phyloP scores from a whole-genome alignment of 371 early-diverging fungal genomes.

The Mortierella sp. region DNA sequence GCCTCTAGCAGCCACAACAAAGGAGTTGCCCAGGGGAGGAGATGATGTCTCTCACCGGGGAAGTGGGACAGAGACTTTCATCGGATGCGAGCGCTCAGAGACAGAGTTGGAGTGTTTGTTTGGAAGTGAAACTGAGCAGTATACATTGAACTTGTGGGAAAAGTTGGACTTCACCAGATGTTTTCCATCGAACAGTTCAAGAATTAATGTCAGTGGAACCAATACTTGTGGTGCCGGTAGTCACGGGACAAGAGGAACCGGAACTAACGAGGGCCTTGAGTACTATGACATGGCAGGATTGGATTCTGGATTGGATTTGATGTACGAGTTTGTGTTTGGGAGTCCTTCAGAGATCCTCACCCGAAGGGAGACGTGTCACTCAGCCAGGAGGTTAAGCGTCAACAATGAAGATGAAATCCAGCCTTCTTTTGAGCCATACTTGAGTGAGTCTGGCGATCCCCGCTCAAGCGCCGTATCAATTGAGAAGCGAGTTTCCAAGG shows the following conservation, averaged over 20 bases:
- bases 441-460: too few relatives aligned
- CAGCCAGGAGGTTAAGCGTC: too few relatives aligned
- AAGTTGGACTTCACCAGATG: too few relatives aligned
- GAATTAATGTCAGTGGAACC: not conserved
- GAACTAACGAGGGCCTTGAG: not conserved
- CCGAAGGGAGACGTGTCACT: too few relatives aligned
- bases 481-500: too few relatives aligned
- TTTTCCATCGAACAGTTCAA: too few relatives aligned
- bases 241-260: not conserved
- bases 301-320: constrained; percentile 2
- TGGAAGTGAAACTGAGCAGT: not conserved
- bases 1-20: too few relatives aligned
- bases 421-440: too few relatives aligned
- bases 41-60: constrained; percentile 5
- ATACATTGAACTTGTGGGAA: not conserved
- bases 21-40: too few relatives aligned
- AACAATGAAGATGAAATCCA: too few relatives aligned
- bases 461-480: too few relatives aligned
- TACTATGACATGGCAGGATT: constrained; percentile 4
- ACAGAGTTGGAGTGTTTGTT: not conserved
- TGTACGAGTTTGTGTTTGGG: constrained; percentile 4
- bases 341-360: too few relatives aligned
- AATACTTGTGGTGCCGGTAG: not conserved
- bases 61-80: constrained; percentile 4
- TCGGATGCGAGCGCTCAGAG: constrained; percentile 11